Percentiles rank a stretch among this genome's conserved stretches.
These are phyloP conservation scores for Massariosphaeria phaeospora DNA, from an alignment of 495 filamentous ascomycete species.

Conservation along the genomic window DNA sequence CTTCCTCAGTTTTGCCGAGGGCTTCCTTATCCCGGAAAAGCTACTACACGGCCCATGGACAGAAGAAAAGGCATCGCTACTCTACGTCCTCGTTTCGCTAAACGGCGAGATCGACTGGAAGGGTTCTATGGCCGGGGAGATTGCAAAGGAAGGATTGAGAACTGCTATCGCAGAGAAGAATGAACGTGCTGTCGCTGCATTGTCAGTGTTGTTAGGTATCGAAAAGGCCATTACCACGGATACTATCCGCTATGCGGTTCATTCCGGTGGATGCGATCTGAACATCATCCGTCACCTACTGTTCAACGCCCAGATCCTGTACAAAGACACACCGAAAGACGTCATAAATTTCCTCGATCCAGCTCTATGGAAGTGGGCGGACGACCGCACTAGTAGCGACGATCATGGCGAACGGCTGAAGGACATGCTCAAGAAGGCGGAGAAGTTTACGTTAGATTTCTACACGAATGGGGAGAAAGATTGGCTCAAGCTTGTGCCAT, in stretches of 20 bases:
- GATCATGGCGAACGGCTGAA: slow-evolving; percentile 11
- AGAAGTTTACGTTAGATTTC: slow-evolving; percentile 20
- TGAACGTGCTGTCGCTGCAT: slow-evolving; percentile 26
- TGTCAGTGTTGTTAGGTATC: slow-evolving; percentile 21
- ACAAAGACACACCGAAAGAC: background rate
- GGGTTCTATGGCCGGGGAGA: slow-evolving; percentile 24
- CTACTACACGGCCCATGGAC: slow-evolving; percentile 25
- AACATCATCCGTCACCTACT: slow-evolving; percentile 21
- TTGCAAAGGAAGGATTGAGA: slow-evolving; percentile 24
- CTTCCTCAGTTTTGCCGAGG: slow-evolving; percentile 24
- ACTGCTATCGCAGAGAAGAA: slow-evolving; percentile 20
- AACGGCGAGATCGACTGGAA: slow-evolving; percentile 28
- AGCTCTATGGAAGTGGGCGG: slow-evolving; percentile 26
- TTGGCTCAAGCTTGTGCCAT: slow-evolving; percentile 14
- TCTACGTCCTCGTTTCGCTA: slow-evolving; percentile 29
- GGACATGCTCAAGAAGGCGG: slow-evolving; percentile 18
- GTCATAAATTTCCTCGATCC: slow-evolving; percentile 26
- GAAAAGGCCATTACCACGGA: slow-evolving; percentile 17
- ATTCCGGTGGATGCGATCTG: slow-evolving; percentile 18
- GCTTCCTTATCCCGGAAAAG: slow-evolving; percentile 31
- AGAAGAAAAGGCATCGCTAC: slow-evolving; percentile 16
- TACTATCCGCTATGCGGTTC: slow-evolving; percentile 11
- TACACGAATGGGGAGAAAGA: slow-evolving; percentile 15
- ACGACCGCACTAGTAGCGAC: background rate
- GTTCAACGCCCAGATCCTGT: slow-evolving; percentile 30